Conservation (phyloP, 192 early-diverging fungal genomes). For the Coemansia sp. region DNA sequence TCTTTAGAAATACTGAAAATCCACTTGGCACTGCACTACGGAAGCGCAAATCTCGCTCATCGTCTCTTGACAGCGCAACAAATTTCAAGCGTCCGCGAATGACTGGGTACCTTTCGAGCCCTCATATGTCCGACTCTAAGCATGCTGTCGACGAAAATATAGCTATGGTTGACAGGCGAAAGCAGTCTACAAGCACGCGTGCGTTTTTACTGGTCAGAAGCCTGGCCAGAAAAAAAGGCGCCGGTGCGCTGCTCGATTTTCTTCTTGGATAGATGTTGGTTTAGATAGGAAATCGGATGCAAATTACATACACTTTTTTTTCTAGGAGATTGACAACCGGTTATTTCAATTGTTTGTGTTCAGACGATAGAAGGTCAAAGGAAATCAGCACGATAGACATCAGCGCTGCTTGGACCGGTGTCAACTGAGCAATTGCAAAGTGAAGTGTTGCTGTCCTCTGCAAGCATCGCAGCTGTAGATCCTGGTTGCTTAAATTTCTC, state of each 20-base stretch:
- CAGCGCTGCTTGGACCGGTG: too few species aligned
- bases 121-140: too few species aligned
- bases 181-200: neutral
- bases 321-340: too few species aligned
- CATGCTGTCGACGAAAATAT: neutral
- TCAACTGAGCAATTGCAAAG: too few species aligned
- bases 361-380: too few species aligned
- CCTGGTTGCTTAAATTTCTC: too few species aligned
- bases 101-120: too few species aligned
- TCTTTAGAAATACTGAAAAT: too few species aligned
- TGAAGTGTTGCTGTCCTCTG: too few species aligned
- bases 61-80: neutral
- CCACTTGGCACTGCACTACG: neutral
- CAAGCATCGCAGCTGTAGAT: too few species aligned
- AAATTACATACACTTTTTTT: neutral
- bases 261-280: conserved; percentile 15
- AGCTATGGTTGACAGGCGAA: neutral
- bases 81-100: neutral
- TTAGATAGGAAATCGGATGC: neutral
- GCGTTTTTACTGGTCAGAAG: conserved; percentile 8
- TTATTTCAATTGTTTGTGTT: too few species aligned
- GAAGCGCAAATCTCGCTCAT: neutral
- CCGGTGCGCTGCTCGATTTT: conserved; percentile 28
- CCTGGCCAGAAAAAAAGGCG: conserved; percentile 25
- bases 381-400: too few species aligned